Conservation (phyloP, 768 basidiomycete genomes). For the Boletales sp. region DNA sequence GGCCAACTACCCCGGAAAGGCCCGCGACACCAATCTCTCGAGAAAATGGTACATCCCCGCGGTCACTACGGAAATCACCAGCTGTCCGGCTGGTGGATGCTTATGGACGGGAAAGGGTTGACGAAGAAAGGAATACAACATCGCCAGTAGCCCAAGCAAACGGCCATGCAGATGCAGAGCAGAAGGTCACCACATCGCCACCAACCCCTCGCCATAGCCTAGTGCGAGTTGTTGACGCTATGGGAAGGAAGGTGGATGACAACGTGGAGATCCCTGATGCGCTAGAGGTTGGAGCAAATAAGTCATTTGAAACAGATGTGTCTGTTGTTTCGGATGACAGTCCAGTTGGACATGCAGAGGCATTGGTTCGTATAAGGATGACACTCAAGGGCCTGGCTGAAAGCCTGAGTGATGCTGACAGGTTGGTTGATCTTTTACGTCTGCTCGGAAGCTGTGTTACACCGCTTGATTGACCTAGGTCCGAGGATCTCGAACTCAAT, state of each 20-base stretch:
- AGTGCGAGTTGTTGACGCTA: constrained; percentile 65
- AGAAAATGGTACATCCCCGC: constrained; percentile 24
- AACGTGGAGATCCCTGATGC: constrained; percentile 31
- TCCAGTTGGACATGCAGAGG: constrained; percentile 41
- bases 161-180: constrained; percentile 17
- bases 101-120: constrained; percentile 51
- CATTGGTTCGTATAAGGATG: constrained; percentile 53
- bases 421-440: constrained; percentile 33
- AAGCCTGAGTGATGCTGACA: constrained; percentile 55
- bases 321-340: constrained; percentile 21
- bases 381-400: constrained; percentile 56
- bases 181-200: constrained; percentile 10
- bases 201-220: constrained; percentile 32
- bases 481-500: constrained; percentile 37
- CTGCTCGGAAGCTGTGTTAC: constrained; percentile 3
- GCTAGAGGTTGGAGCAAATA: constrained; percentile 14
- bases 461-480: constrained; percentile 29
- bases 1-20: constrained; percentile 21
- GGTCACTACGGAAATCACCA: constrained; percentile 44
- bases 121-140: constrained; percentile 8
- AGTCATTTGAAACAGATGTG: constrained; percentile 16
- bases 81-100: constrained; percentile 68
- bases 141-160: constrained; percentile 1
- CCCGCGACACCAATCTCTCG: constrained; percentile 24
- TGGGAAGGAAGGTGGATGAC: constrained; percentile 57